Base-by-base conservation (phyloP, 1,139 yeast genomes). In the Yamadazyma friedrichii region DNA sequence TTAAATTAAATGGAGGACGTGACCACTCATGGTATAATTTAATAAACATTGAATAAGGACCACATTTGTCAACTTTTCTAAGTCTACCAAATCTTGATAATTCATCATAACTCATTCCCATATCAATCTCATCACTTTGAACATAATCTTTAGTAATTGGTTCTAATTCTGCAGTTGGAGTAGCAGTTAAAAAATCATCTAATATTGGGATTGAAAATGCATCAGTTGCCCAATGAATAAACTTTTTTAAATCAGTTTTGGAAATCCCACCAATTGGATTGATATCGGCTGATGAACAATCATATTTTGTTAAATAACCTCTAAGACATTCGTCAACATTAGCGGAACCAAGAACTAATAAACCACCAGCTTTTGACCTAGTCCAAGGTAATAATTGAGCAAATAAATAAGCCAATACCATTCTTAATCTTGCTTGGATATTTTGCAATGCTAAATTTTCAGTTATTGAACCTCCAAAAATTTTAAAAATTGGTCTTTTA, bases 181-280 rank as follows among this genome's bases (percentile, higher is more conserved):
- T 84, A 0, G 98, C 98, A 47, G 78, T 79, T 38, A 93, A 68
- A 59, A 94, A 93, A 6, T 84, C 85, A 36, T 76, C 67, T 47
- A 93, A 70, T 17, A 93, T 76, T 3, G 97, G 96, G 56, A 93
- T 59, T 1, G 84, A 74, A 58, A 86, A 91, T 42, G 77, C 73
- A 9, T 57, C 62, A 33, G 79, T 73, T 0, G 97, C 93, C 78
- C 89, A 93, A 4, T 73, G 78, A 44, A 93, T 93, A 55, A 94
- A 93, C 40, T 77, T 70, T 58, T 88, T 91, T 59, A 93, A 70
- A 58, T 94, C 99, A 0, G 89, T 88, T 60, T 93, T 93, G 22
- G 98, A 89, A 40, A 93, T 87, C 22, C 98, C 96, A 12, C 99
- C 99, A 53, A 93, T 93, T 12, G 98, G 99, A 58, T 93, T 93